Base-by-base conservation (phyloP, 2,329 filamentous ascomycete species). In the Drechslerella stenobrocha region DNA sequence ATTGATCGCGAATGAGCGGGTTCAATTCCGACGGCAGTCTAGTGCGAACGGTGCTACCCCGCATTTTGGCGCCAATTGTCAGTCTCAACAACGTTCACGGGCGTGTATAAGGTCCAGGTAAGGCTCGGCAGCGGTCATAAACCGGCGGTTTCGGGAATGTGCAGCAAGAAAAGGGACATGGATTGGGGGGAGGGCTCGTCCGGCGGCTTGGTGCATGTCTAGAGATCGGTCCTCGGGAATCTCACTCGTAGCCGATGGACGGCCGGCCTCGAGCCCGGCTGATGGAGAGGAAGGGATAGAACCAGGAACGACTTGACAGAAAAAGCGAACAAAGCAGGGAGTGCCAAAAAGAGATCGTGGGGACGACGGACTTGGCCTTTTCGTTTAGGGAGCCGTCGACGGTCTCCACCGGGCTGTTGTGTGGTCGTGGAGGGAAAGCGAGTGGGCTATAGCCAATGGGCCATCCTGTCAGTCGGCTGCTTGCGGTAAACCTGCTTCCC, bases 41-140 rank as follows among this genome's bases (percentile, higher is more conserved):
- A 40, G 26, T 53, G 47, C 30, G 28, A 20, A 52, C 28, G 57
- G 18, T 42, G 37, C 63, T 67, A 67, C 63, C 63, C 63, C 63
- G 63, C 63, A 67, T 67, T 67, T 67, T 60, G 55, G 55, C 50
- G 50, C 63, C 55, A 60, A 67, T 67, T 60, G 63, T 67, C 63
- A 67, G 63, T 67, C 52, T 67, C 45, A 26, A 52, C 60, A 48
- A 40, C 40, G 34, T 20, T 42, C 23, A 48, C n/a, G 8, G 20
- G 22, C 42, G 15, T 47, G 11, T 15, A 47, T 26, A 7, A 47
- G 7, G 37, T 42, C 4, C 22, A 18, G 15, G 22, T 18, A 20
- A 18, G 22, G 15, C 37, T 20, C 15, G 4, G 37, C 7, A 42
- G 37, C 13, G 6, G 7, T 42, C 37, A 18, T 20, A 18, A 42